Evolutionary conservation across 228 moss, liverwort and hornwort species (phyloP), one percentile per base, ranked within the genome.

Genomic region (Sphagnum fallax): DNA sequence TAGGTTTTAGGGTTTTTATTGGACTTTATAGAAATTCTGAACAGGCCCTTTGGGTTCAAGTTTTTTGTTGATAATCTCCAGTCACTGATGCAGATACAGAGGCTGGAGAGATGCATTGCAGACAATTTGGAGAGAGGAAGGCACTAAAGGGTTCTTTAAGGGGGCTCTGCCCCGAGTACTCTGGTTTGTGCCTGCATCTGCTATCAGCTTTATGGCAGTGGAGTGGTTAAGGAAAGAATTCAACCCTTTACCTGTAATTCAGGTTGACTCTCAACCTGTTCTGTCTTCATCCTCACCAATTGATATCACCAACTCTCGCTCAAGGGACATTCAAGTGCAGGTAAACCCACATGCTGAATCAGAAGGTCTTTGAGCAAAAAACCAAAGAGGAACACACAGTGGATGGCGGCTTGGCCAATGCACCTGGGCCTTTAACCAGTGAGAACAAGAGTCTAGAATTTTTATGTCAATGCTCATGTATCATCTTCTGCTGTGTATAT

Each of bases 101-200:
- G 98, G 98, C 53, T 98, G 94, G 98, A 63, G 89, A 65, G 91
- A 98, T 81, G 92, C 98, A 49, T 84, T 91, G 67, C 89, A 88
- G 48, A 92, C 80, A 61, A 94, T 98, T 62, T 94, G 89, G 87
- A 90, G 83, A 68, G 82, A 86, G 59, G 98, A 98, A 89, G 84
- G 82, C 69, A 66, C 89, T 1, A 81, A 75, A 53, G 98, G 98
- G 5, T 85, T 98, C 66, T 94, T 93, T 63, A 90, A 84, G 82
- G 98, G 98, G 73, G 85, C 88, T 10, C 68, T 88, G 65, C 98
- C 98, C 18, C 81, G 94, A 55, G 90, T 98, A 0, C 49, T 93
- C 69, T 98, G 98, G 98, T 94, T 94, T 77, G 94, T 98, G 49
- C 98, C 98, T 70, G 98, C 94, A 58, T 90, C 98, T 13, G 98